A percentile compares a stretch with the other conserved stretches of the same genome.
These are phyloP conservation scores for Hymenoscyphus fructigenus DNA, from an alignment of 2,329 filamentous ascomycete species.

Conservation along the genomic window DNA sequence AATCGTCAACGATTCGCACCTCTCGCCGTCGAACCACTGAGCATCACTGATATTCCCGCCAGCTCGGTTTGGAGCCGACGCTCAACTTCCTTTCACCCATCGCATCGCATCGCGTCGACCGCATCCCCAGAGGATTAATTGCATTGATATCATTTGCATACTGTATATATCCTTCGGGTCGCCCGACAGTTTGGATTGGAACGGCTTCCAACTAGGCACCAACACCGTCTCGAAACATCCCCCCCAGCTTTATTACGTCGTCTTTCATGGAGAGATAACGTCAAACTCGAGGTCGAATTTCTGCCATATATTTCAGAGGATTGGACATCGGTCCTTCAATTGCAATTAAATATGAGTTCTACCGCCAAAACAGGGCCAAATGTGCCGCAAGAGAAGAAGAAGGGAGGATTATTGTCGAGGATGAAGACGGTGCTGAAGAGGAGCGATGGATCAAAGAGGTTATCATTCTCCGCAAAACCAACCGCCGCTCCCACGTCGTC, in stretches of 20 bases:
- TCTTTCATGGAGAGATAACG: slow-evolving; percentile 3
- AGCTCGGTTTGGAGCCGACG: background rate
- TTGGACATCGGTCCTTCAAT: background rate
- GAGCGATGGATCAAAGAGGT: slow-evolving; percentile 30
- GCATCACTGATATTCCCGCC: background rate
- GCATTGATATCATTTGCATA: background rate
- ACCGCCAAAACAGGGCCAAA: slow-evolving; percentile 22
- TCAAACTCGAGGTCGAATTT: background rate
- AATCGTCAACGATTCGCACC: background rate
- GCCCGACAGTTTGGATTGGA: background rate
- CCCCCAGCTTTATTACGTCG: background rate
- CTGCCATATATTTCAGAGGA: background rate
- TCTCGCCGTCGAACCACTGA: background rate
- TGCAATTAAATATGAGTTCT: slow-evolving; percentile 26
- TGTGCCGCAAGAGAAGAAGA: slow-evolving; percentile 28
- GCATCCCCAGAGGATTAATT: background rate
- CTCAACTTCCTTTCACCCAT: background rate
- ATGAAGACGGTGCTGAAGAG: slow-evolving; percentile 35
- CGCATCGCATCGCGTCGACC: background rate
- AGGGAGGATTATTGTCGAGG: slow-evolving; percentile 28
- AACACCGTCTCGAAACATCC: background rate
- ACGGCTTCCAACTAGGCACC: background rate
- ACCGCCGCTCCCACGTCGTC: slow-evolving; percentile 10
- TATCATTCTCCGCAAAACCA: slow-evolving; percentile 24
- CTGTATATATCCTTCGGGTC: slow-evolving; percentile 1